A percentile compares a stretch with the other conserved stretches of the same genome.
Conservation (phyloP, 257 asterid species). For the Orobanche coerulescens region DNA sequence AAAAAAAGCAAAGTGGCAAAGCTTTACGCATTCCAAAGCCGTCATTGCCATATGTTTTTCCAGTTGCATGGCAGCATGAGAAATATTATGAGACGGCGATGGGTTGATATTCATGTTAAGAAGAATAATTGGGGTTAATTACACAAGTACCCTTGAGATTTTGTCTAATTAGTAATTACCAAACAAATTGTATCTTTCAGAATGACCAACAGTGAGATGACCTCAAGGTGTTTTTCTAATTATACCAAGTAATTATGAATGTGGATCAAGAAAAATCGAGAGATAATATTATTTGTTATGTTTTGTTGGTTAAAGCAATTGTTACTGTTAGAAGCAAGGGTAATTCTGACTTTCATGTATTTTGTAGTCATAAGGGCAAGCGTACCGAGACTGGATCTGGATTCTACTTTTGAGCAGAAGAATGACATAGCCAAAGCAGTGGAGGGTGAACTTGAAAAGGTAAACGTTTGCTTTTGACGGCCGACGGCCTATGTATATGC, state of each 20-base stretch:
- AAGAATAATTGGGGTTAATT: background rate
- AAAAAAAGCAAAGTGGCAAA: too few species aligned
- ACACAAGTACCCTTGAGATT: background rate
- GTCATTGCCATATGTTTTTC: too few species aligned
- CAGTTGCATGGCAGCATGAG: too few species aligned
- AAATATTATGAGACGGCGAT: too few species aligned
- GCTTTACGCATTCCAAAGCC: too few species aligned
- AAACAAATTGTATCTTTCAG: too few species aligned
- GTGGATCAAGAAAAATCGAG: background rate
- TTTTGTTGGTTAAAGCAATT: background rate
- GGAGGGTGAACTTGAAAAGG: slow-evolving; percentile 83
- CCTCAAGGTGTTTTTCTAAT: background rate
- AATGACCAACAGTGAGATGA: background rate
- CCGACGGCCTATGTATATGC: background rate
- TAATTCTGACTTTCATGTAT: slow-evolving; percentile 8
- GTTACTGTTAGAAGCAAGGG: too few species aligned
- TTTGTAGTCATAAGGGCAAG: slow-evolving; percentile 58
- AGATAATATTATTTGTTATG: background rate
- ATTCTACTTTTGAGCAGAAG: slow-evolving; percentile 72
- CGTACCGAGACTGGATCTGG: slow-evolving; percentile 64
- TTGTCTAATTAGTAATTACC: background rate
- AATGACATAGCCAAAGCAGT: slow-evolving; percentile 72
- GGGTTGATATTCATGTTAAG: too few species aligned
- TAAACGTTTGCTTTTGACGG: slow-evolving; percentile 10
- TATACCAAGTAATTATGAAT: background rate